Conservation (phyloP, 305 asterid genomes). For the Plantago coronopus region DNA sequence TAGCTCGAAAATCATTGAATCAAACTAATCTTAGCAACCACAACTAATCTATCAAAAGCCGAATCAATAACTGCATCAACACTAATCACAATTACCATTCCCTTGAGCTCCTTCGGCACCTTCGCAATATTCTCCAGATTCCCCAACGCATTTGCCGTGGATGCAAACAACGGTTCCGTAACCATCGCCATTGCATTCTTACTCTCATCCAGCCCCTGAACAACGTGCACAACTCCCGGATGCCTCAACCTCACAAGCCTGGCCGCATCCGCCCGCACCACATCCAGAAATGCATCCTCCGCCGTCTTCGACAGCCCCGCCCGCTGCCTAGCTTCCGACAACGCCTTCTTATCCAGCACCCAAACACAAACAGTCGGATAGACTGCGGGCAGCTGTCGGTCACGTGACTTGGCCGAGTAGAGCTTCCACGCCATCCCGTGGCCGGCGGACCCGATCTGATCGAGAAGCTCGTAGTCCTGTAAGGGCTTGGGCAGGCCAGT, state of each 20-base stretch:
- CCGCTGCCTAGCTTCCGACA: slow-evolving; percentile 75
- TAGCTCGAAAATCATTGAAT: background rate
- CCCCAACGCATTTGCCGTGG: slow-evolving; percentile 82
- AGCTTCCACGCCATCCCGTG: slow-evolving; percentile 92
- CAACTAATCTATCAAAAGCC: background rate
- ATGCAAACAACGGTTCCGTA: slow-evolving; percentile 91
- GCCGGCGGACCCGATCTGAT: slow-evolving; percentile 97
- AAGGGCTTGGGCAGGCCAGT: slow-evolving; percentile 83
- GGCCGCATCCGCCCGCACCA: slow-evolving; percentile 83
- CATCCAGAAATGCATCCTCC: slow-evolving; percentile 80
- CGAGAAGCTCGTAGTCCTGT: slow-evolving; percentile 76
- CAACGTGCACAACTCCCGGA: slow-evolving; percentile 97
- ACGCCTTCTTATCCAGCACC: slow-evolving; percentile 77
- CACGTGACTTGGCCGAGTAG: slow-evolving; percentile 80
- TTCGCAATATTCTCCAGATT: slow-evolving; percentile 63
- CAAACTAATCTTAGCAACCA: background rate
- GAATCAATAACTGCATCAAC: background rate
- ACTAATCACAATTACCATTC: slow-evolving; percentile 52
- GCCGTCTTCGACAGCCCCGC: slow-evolving; percentile 86
- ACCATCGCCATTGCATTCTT: slow-evolving; percentile 94
- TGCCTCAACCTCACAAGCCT: slow-evolving; percentile 90
- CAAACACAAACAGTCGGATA: slow-evolving; percentile 91
- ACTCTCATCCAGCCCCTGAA: slow-evolving; percentile 91
- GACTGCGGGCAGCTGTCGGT: slow-evolving; percentile 50
- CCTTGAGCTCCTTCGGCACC: slow-evolving; percentile 91